Conservation (phyloP, 2,329 filamentous ascomycete genomes). For the Tympanopsis confertula region DNA sequence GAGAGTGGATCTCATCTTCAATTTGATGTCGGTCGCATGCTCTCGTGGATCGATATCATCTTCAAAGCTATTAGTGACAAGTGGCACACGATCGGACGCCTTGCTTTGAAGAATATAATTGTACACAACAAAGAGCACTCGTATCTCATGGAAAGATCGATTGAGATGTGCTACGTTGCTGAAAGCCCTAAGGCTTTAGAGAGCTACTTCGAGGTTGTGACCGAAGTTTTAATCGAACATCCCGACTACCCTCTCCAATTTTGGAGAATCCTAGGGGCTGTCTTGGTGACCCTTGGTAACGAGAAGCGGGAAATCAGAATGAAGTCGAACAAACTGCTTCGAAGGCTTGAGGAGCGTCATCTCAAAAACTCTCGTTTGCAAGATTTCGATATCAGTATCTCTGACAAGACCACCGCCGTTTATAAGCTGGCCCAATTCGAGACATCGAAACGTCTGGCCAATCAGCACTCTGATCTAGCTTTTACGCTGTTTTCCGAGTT, state of each 20-base stretch:
- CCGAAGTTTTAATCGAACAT: conserved; percentile 72
- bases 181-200: conserved; percentile 74
- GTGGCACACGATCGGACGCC: conserved; percentile 78
- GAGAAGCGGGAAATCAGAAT: conserved; percentile 80
- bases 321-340: conserved; percentile 72
- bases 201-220: conserved; percentile 90
- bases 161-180: conserved; percentile 79
- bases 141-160: conserved; percentile 77
- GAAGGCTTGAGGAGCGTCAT: conserved; percentile 72
- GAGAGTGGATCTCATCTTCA: conserved; percentile 79
- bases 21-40: conserved; percentile 85
- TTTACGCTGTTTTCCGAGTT: conserved; percentile 96
- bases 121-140: conserved; percentile 79
- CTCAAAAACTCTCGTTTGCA: conserved; percentile 81
- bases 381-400: conserved; percentile 96
- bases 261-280: conserved; percentile 81
- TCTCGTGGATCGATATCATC: conserved; percentile 90
- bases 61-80: conserved; percentile 87
- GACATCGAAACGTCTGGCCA: conserved; percentile 79
- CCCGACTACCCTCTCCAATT: conserved; percentile 75
- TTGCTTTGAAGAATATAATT: conserved; percentile 81
- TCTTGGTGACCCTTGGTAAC: conserved; percentile 84
- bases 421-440: conserved; percentile 97
- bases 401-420: conserved; percentile 94
- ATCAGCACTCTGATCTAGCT: conserved; percentile 77